These are phyloP conservation scores for Zymoseptoria pseudotritici DNA, from an alignment of 2,329 filamentous ascomycete genomes.

Conservation along the genomic window DNA sequence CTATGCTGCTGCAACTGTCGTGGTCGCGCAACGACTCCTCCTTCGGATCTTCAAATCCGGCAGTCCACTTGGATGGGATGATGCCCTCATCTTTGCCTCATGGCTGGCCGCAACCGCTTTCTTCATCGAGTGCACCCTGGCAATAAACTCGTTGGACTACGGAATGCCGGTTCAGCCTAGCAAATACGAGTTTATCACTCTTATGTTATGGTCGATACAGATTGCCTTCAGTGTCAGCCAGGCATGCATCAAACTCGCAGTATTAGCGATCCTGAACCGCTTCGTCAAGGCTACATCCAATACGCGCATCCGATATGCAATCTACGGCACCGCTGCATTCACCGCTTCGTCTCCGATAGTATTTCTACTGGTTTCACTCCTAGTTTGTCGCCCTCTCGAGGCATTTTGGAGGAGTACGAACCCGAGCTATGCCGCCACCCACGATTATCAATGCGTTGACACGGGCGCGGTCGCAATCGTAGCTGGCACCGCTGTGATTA, in stretches of 20 bases:
- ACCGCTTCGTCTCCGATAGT: neutral
- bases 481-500: slow-evolving; percentile 33
- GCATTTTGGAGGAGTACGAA: neutral
- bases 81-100: slow-evolving; percentile 13
- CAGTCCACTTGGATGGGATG: slow-evolving; percentile 28
- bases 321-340: neutral
- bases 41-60: slow-evolving; percentile 23
- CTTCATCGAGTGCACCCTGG: slow-evolving; percentile 20
- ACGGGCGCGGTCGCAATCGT: slow-evolving; percentile 34
- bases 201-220: slow-evolving; percentile 26
- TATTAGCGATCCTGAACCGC: neutral
- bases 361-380: neutral
- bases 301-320: neutral
- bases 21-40: slow-evolving; percentile 24
- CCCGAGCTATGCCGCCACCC: slow-evolving; percentile 26
- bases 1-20: slow-evolving; percentile 20
- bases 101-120: slow-evolving; percentile 11
- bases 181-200: slow-evolving; percentile 10
- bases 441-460: slow-evolving; percentile 39
- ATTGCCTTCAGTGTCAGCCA: slow-evolving; percentile 25
- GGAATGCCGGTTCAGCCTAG: slow-evolving; percentile 32
- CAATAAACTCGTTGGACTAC: slow-evolving; percentile 24
- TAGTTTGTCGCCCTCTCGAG: neutral
- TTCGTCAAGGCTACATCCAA: neutral
- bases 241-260: neutral